These are phyloP conservation scores for Lodderomyces margitis DNA, from an alignment of 1,139 yeast genomes.

Conservation along the genomic window DNA sequence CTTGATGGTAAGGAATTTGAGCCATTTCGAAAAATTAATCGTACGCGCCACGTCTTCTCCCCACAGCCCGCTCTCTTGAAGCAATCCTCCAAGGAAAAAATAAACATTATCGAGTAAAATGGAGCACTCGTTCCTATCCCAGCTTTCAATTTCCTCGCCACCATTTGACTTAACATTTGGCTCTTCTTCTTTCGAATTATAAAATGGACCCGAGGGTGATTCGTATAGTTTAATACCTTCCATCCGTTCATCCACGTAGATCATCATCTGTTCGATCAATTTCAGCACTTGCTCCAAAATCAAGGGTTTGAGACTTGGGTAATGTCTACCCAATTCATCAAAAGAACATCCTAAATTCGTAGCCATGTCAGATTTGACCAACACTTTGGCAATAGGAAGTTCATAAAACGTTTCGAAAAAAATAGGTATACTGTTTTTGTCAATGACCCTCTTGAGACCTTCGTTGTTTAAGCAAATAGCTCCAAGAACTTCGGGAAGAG, in stretches of 20 bases:
- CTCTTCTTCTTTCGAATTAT: constrained; percentile 41
- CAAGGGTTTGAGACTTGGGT: constrained; percentile 63
- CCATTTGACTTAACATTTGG: constrained; percentile 39
- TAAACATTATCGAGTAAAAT: constrained; percentile 47
- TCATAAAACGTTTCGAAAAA: constrained; percentile 53
- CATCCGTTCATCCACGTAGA: constrained; percentile 22
- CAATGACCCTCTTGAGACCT: constrained; percentile 61
- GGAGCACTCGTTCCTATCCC: constrained; percentile 51
- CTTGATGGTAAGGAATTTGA: constrained; percentile 40
- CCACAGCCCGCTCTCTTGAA: constrained; percentile 53
- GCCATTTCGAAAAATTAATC: constrained; percentile 45
- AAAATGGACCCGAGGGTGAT: constrained; percentile 26
- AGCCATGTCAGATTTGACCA: constrained; percentile 44
- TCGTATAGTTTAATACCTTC: constrained; percentile 3
- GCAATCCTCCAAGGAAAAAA: constrained; percentile 45
- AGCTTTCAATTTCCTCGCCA: constrained; percentile 39
- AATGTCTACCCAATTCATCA: constrained; percentile 84
- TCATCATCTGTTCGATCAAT: constrained; percentile 49
- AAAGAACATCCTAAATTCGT: constrained; percentile 63
- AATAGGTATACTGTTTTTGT: constrained; percentile 43
- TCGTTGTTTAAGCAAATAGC: constrained; percentile 79
- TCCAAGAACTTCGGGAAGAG: constrained; percentile 76
- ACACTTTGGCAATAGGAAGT: constrained; percentile 46
- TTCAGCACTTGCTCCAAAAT: constrained; percentile 52
- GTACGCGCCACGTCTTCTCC: constrained; percentile 38